Evolutionary conservation across 2,329 filamentous ascomycete genomes (phyloP).

Genomic region (Curvularia eragrostidis): DNA sequence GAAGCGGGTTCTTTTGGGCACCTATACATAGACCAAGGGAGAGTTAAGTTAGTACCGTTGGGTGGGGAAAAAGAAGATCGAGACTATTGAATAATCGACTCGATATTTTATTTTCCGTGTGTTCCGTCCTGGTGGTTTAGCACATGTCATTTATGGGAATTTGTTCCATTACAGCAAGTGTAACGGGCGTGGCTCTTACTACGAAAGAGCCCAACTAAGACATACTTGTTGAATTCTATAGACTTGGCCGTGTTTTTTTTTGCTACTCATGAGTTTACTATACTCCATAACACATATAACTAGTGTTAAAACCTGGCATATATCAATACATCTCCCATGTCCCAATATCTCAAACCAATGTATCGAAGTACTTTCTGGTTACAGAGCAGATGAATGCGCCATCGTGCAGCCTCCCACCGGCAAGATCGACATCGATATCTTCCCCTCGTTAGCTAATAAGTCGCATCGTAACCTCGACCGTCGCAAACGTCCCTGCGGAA

Average conservation of each 20-base stretch:
- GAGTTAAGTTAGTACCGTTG: neutral
- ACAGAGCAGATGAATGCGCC: neutral
- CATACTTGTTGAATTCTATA: neutral
- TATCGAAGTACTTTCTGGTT: neutral
- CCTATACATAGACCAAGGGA: neutral
- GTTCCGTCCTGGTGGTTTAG: neutral
- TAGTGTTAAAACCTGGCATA: neutral
- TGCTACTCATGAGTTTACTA: neutral
- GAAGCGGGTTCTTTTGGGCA: neutral
- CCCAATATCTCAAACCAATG: neutral
- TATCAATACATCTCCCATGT: neutral
- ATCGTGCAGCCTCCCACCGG: neutral
- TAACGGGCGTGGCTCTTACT: no score
- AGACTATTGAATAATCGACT: neutral
- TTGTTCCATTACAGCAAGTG: neutral
- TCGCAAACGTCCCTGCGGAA: conserved; percentile 95
- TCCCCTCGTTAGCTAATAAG: conserved; percentile 22
- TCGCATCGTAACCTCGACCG: conserved; percentile 51
- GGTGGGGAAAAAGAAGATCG: neutral
- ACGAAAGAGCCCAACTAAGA: neutral
- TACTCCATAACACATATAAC: neutral
- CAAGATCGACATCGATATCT: neutral
- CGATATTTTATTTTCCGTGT: neutral
- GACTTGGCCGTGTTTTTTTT: neutral
- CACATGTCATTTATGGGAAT: neutral